phyloP scores from a whole-genome alignment of 371 early-diverging fungal genomes.

The Mucor piriformis region DNA sequence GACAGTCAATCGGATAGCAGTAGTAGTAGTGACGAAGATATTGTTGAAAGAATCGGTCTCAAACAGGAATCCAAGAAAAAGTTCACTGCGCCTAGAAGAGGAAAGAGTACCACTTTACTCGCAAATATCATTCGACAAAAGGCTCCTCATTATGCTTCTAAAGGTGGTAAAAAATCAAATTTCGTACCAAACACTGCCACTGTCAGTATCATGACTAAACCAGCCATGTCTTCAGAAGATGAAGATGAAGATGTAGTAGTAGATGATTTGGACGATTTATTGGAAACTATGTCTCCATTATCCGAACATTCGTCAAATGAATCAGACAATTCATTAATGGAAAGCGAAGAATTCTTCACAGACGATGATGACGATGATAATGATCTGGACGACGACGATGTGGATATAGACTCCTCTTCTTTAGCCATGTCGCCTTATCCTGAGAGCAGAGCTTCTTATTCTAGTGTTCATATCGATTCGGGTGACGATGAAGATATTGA shows the following conservation, averaged over 20 bases:
- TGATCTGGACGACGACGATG: neutral
- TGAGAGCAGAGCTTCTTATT: slow-evolving; percentile 13
- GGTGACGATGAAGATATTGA: slow-evolving; percentile 52
- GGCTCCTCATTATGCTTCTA: slow-evolving; percentile 1
- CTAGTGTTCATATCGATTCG: slow-evolving; percentile 46
- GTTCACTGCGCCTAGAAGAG: slow-evolving; percentile 9
- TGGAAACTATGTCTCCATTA: slow-evolving; percentile 37
- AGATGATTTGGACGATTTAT: slow-evolving; percentile 35
- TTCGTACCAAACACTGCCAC: neutral
- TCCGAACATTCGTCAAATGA: slow-evolving; percentile 19
- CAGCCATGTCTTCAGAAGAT: neutral
- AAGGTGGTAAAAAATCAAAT: neutral
- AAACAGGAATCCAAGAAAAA: slow-evolving; percentile 15
- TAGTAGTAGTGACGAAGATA: neutral
- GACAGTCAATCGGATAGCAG: neutral
- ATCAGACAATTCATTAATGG: slow-evolving; percentile 5
- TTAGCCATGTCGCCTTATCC: slow-evolving; percentile 18
- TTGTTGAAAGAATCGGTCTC: slow-evolving; percentile 12
- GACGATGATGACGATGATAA: slow-evolving; percentile 13
- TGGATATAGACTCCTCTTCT: neutral
- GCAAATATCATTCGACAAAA: slow-evolving; percentile 16
- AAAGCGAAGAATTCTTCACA: slow-evolving; percentile 24
- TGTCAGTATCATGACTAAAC: neutral
- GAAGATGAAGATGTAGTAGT: slow-evolving; percentile 30
- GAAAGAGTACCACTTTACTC: slow-evolving; percentile 20